Evolutionary conservation across 2,329 filamentous ascomycete genomes (phyloP).

Genomic region (Pseudogymnoascus sp.): DNA sequence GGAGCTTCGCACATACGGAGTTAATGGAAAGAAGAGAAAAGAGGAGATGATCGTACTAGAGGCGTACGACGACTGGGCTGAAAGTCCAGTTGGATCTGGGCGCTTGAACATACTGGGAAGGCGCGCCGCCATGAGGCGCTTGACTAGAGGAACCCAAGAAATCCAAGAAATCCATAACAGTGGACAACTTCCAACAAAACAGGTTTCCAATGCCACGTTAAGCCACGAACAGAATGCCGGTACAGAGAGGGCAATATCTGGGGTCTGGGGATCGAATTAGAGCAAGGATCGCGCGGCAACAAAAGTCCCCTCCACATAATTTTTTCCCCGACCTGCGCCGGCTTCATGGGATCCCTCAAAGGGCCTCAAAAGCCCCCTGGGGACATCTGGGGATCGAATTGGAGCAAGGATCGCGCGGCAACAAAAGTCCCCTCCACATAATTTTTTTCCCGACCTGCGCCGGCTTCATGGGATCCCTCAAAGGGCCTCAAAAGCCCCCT

Average conservation of each 20-base stretch:
- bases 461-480: not conserved
- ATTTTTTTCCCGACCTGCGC: not conserved
- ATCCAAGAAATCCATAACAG: not conserved
- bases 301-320: not conserved
- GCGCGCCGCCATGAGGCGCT: not conserved
- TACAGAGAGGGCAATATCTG: slow-evolving; percentile 1
- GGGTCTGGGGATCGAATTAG: slow-evolving; percentile 5
- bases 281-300: slow-evolving; percentile 6
- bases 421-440: not conserved
- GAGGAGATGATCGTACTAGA: not conserved
- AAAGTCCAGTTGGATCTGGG: not conserved
- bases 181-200: not conserved
- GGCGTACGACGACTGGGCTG: not conserved
- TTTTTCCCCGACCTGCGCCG: not conserved
- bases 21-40: not conserved
- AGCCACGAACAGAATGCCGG: slow-evolving; percentile 1
- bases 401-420: slow-evolving; percentile 6
- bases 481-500: not conserved
- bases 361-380: not conserved
- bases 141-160: not conserved
- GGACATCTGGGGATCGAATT: slow-evolving; percentile 6
- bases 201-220: slow-evolving; percentile 1
- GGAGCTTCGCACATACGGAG: not conserved
- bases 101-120: not conserved
- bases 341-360: not conserved